These are phyloP conservation scores for Boletus sp. DNA, from an alignment of 1,284 basidiomycete species.

Conservation along the genomic window DNA sequence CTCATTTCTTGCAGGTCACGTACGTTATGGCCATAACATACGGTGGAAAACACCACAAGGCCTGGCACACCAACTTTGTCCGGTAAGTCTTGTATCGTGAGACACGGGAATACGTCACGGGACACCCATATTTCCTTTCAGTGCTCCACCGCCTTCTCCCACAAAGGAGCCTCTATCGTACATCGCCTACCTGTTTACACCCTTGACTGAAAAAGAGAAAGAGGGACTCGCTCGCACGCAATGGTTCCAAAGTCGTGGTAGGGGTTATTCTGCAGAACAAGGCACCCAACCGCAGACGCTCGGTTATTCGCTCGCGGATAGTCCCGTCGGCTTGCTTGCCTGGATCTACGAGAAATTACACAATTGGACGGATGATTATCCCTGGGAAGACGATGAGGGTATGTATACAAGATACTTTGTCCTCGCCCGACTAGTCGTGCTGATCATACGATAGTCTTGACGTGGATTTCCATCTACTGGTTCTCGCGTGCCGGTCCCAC, in stretches of 20 bases:
- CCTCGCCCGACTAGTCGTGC: neutral
- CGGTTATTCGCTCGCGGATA: slow-evolving; percentile 52
- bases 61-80: slow-evolving; percentile 42
- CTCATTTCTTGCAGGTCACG: slow-evolving; percentile 34
- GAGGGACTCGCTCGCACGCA: slow-evolving; percentile 32
- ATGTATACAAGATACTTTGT: neutral
- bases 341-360: slow-evolving; percentile 60
- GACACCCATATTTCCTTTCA: slow-evolving; percentile 2
- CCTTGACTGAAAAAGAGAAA: slow-evolving; percentile 36
- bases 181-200: slow-evolving; percentile 24
- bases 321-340: slow-evolving; percentile 50
- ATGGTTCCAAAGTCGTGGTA: slow-evolving; percentile 32
- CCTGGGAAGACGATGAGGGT: slow-evolving; percentile 51
- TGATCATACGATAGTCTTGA: slow-evolving; percentile 39
- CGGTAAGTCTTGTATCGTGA: no score
- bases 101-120: no score
- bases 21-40: slow-evolving; percentile 38
- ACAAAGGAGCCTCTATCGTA: slow-evolving; percentile 29
- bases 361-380: slow-evolving; percentile 48
- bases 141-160: slow-evolving; percentile 26
- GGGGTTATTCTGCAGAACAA: slow-evolving; percentile 43
- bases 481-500: slow-evolving; percentile 55
- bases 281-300: slow-evolving; percentile 53
- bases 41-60: slow-evolving; percentile 38
- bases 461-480: slow-evolving; percentile 56